Conservation (phyloP, 257 asterid genomes). For the Solanum peruvianum region DNA sequence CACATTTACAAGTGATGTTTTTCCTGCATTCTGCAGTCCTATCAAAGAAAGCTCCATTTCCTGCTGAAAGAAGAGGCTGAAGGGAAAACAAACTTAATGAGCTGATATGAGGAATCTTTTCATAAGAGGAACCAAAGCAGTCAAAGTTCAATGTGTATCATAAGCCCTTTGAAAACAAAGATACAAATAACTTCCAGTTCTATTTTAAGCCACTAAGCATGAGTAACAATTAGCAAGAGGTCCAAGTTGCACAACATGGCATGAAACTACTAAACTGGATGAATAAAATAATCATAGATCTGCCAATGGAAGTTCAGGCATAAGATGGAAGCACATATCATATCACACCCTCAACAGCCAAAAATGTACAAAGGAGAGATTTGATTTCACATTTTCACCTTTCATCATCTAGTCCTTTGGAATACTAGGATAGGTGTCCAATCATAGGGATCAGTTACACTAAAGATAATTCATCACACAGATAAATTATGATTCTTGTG, state of each 20-base stretch:
- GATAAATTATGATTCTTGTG: neutral
- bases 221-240: neutral
- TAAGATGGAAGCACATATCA: neutral
- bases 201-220: neutral
- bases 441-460: neutral
- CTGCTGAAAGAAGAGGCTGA: constrained; percentile 98
- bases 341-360: neutral
- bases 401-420: neutral
- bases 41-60: constrained; percentile 99
- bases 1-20: constrained; percentile 94
- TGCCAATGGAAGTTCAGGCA: neutral
- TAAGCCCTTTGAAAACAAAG: neutral
- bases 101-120: neutral
- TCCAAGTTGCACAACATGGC: neutral
- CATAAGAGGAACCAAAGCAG: neutral
- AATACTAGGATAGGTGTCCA: neutral
- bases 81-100: neutral
- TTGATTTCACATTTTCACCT: neutral
- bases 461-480: neutral
- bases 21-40: constrained; percentile 98
- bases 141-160: neutral
- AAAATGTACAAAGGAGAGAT: neutral
- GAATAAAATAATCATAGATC: neutral
- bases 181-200: neutral
- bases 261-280: neutral